Base-by-base conservation (phyloP, 2,329 filamentous ascomycete genomes). In the Aspergillus floridensis region DNA sequence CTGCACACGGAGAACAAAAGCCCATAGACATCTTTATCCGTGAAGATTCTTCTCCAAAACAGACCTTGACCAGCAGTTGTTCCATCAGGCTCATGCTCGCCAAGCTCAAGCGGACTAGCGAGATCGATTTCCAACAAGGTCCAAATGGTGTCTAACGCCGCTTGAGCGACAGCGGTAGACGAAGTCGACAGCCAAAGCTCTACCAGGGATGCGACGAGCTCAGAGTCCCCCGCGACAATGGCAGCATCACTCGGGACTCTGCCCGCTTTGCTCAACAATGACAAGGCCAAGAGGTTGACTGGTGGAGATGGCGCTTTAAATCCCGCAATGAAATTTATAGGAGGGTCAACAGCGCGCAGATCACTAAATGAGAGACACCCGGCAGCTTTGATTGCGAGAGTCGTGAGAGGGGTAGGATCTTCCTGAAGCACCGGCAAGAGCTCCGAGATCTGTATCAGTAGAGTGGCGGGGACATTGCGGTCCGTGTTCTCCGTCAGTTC, bases 41-140 rank as follows among this genome's bases (percentile, higher is more conserved):
- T 79, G 65, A 88, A 88, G 0, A 88, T 65, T 19, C 86, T 81
- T 67, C 84, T 82, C 86, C 85, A 88, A 67, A 88, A 77, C 1
- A 86, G 72, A 0, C 81, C 82, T 63, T 83, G 81, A 4, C 81
- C 80, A 66, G 61, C 64, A 53, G 66, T 66, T 7, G 58, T 56
- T 12, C 69, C 67, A 38, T 68, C 65, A 8, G 57, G 49, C 2
- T 59, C 60, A 49, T 63, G 59, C 59, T 66, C 68, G 16, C 63
- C 65, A 54, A 67, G 69, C 59, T 74, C 68, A 53, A 68, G 63
- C 21, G 66, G 67, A 58, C 65, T 76, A 24, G 71, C 68, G 48
- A 78, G 72, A 55, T 85, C 82, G 5, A 84, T 75, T 54, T 79
- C 77, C 35, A 88, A 68, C 1, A 88, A 73, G 7, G 78, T 76